These are phyloP conservation scores for Zhuliangozyma parablackwelliae DNA, from an alignment of 1,139 yeast genomes.

Conservation along the genomic window DNA sequence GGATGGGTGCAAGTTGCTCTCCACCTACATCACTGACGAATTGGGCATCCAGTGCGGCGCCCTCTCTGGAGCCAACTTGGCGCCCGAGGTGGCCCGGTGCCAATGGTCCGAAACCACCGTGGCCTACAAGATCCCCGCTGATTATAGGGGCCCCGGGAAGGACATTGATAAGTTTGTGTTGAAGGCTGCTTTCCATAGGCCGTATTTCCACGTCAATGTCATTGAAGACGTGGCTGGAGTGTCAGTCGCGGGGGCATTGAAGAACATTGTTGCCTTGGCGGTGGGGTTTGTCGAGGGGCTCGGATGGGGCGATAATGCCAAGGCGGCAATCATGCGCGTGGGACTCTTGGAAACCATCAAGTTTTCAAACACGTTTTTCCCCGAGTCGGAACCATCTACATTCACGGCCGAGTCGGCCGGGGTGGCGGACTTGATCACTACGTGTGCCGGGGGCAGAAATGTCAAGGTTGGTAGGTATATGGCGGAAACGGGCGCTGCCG, in stretches of 20 bases:
- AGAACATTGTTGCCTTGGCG: conserved; percentile 45
- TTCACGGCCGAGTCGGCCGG: conserved; percentile 49
- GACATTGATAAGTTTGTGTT: conserved; percentile 40
- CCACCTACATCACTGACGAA: conserved; percentile 39
- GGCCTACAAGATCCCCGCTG: conserved; percentile 38
- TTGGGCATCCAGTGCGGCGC: conserved; percentile 46
- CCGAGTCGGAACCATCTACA: conserved; percentile 35
- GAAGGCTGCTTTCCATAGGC: conserved; percentile 44
- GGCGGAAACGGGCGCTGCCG: conserved; percentile 43
- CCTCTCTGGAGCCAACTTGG: conserved; percentile 46
- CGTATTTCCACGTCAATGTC: conserved; percentile 46
- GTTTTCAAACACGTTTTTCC: conserved; percentile 39
- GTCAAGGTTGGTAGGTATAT: conserved; percentile 46
- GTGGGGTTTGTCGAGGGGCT: conserved; percentile 48
- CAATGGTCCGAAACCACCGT: conserved; percentile 51
- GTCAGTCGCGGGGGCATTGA: conserved; percentile 48
- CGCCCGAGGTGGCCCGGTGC: conserved; percentile 45
- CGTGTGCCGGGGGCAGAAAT: conserved; percentile 49
- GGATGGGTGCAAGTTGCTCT: conserved; percentile 41
- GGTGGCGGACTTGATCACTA: conserved; percentile 48
- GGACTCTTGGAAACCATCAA: conserved; percentile 42
- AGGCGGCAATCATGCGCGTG: conserved; percentile 47
- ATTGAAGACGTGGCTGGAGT: conserved; percentile 47
- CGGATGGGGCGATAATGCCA: conserved; percentile 52
- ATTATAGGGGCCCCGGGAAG: conserved; percentile 37